These are phyloP conservation scores for Turnera subulata DNA, from an alignment of 345 rosid genomes.

Conservation along the genomic window DNA sequence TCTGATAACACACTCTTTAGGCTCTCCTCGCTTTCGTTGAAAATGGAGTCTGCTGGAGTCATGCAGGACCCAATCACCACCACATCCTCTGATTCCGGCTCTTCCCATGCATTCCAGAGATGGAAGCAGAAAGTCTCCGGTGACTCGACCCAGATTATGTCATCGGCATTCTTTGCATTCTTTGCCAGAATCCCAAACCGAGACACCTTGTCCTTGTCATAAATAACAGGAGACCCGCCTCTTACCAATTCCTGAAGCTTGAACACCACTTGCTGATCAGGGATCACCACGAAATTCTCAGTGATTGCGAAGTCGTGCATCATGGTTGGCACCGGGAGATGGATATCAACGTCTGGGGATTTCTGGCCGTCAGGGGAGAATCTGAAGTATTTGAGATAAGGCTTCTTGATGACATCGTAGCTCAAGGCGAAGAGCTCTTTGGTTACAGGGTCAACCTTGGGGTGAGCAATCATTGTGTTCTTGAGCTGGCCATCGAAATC, in stretches of 20 bases:
- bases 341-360: conserved; percentile 79
- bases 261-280: conserved; percentile 93
- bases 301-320: conserved; percentile 96
- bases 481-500: conserved; percentile 55
- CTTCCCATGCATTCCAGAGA: conserved; percentile 97
- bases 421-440: conserved; percentile 74
- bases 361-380: conserved; percentile 60
- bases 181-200: conserved; percentile 69
- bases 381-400: conserved; percentile 70
- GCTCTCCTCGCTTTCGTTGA: conserved; percentile 84
- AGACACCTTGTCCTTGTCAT: conserved; percentile 66
- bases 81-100: conserved; percentile 68
- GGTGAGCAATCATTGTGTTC: conserved; percentile 91
- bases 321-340: conserved; percentile 71
- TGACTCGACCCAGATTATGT: conserved; percentile 74
- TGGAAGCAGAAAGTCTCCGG: conserved; percentile 89
- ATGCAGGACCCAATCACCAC: conserved; percentile 96
- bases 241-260: conserved; percentile 73
- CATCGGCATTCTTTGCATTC: conserved; percentile 45
- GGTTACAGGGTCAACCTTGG: conserved; percentile 68
- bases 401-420: conserved; percentile 77
- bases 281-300: conserved; percentile 73
- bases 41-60: conserved; percentile 98
- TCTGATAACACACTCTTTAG: conserved; percentile 75
- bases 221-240: conserved; percentile 88